phyloP scores from a whole-genome alignment of 768 basidiomycete species.

The Russula emetica region DNA sequence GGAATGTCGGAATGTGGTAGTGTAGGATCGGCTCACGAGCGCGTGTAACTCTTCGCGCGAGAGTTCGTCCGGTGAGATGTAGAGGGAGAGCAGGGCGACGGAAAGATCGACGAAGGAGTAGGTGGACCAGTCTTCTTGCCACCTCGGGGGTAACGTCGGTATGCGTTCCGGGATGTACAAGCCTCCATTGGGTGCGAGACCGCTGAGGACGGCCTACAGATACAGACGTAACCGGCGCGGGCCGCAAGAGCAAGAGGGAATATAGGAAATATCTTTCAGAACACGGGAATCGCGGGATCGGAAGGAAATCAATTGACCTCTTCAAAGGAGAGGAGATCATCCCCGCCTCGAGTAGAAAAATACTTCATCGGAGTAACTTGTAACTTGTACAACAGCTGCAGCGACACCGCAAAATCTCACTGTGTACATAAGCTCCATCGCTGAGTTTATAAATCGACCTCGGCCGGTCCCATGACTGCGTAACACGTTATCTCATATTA shows the following conservation, averaged over 20 bases:
- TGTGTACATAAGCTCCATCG: not conserved
- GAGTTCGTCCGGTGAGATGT: slow-evolving; percentile 80
- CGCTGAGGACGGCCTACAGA: slow-evolving; percentile 84
- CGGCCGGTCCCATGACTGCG: too few relatives aligned
- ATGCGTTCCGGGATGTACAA: slow-evolving; percentile 90
- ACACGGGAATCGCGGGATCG: slow-evolving; percentile 13
- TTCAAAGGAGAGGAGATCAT: slow-evolving; percentile 79
- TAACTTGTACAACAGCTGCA: not conserved
- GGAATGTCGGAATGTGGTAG: slow-evolving; percentile 69
- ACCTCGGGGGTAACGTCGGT: slow-evolving; percentile 75
- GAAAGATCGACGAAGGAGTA: slow-evolving; percentile 84
- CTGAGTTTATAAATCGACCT: not conserved
- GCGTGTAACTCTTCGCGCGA: slow-evolving; percentile 62
- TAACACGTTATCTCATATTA: too few relatives aligned
- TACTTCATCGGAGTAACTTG: slow-evolving; percentile 72
- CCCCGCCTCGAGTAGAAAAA: slow-evolving; percentile 86
- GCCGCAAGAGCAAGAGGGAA: not conserved
- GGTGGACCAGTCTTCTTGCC: slow-evolving; percentile 70
- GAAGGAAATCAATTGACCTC: slow-evolving; percentile 53
- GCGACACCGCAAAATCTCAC: not conserved
- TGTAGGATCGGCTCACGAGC: slow-evolving; percentile 80
- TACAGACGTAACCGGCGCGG: not conserved
- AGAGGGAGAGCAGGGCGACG: slow-evolving; percentile 80
- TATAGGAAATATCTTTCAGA: slow-evolving; percentile 14
- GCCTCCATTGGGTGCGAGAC: slow-evolving; percentile 95